Evolutionary conservation across 2,329 filamentous ascomycete species (phyloP).

Genomic region (Microsporum ferrugineum): DNA sequence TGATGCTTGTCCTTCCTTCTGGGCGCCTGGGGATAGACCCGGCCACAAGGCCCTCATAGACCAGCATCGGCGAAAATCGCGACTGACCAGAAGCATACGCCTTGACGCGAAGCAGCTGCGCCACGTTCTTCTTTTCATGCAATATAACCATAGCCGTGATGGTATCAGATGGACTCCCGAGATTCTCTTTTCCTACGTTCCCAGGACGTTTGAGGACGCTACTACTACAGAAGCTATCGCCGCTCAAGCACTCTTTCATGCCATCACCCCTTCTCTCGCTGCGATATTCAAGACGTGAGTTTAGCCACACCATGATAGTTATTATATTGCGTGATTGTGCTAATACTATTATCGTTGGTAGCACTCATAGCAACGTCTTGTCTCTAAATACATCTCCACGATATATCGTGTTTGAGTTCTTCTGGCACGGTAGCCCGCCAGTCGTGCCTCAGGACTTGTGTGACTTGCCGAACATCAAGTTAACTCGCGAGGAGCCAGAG

Average conservation of each 20-base stretch:
- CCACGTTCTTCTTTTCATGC: not conserved
- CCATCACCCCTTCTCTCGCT: not conserved
- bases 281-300: not conserved
- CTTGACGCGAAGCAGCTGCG: not conserved
- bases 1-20: constrained; percentile 7
- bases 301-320: not conserved
- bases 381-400: not conserved
- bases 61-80: not conserved
- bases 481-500: not conserved
- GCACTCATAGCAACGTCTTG: not conserved
- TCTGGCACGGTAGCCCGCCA: not conserved
- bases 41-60: not conserved
- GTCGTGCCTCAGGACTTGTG: not conserved
- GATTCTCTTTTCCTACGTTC: not conserved
- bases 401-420: not conserved
- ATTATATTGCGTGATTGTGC: not conserved
- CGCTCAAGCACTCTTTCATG: not conserved
- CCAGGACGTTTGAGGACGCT: not conserved
- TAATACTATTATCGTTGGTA: not conserved
- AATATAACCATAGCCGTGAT: not conserved
- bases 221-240: not conserved
- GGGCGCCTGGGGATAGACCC: not conserved
- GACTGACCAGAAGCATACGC: not conserved
- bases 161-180: not conserved
- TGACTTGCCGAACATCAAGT: not conserved